Conservation (phyloP, 2,329 filamentous ascomycete species). For the Zarea fungicola region DNA sequence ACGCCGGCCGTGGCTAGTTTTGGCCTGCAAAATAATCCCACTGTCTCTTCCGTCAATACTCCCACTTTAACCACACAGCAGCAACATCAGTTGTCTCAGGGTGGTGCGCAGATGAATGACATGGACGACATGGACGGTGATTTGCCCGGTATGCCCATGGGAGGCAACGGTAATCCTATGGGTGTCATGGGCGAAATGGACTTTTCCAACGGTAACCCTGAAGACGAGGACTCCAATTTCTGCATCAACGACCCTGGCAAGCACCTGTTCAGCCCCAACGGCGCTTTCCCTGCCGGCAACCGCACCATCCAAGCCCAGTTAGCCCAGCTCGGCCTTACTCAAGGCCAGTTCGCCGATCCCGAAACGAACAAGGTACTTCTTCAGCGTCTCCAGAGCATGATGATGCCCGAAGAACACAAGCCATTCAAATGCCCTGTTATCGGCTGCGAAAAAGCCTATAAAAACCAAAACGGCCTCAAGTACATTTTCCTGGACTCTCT, state of each 20-base stretch:
- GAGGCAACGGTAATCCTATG: slow-evolving; percentile 47
- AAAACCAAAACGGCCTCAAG: slow-evolving; percentile 98
- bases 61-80: slow-evolving; percentile 81
- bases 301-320: slow-evolving; percentile 62
- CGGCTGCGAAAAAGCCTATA: slow-evolving; percentile 98
- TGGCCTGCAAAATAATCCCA: slow-evolving; percentile 85
- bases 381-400: slow-evolving; percentile 54
- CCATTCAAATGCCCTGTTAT: slow-evolving; percentile 97
- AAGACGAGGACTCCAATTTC: slow-evolving; percentile 40
- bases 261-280: slow-evolving; percentile 81
- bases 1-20: slow-evolving; percentile 76
- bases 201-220: slow-evolving; percentile 40
- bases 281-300: slow-evolving; percentile 60
- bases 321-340: slow-evolving; percentile 68
- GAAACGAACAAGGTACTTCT: slow-evolving; percentile 60
- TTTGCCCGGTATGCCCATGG: slow-evolving; percentile 57
- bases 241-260: slow-evolving; percentile 93
- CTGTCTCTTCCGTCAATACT: slow-evolving; percentile 94
- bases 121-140: slow-evolving; percentile 69
- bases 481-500: slow-evolving; percentile 44
- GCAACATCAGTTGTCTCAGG: slow-evolving; percentile 59
- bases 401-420: slow-evolving; percentile 85
- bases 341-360: slow-evolving; percentile 71
- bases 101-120: slow-evolving; percentile 39
- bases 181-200: slow-evolving; percentile 50